Conservation (phyloP, 2,329 filamentous ascomycete genomes). For the Xylaria sp. region DNA sequence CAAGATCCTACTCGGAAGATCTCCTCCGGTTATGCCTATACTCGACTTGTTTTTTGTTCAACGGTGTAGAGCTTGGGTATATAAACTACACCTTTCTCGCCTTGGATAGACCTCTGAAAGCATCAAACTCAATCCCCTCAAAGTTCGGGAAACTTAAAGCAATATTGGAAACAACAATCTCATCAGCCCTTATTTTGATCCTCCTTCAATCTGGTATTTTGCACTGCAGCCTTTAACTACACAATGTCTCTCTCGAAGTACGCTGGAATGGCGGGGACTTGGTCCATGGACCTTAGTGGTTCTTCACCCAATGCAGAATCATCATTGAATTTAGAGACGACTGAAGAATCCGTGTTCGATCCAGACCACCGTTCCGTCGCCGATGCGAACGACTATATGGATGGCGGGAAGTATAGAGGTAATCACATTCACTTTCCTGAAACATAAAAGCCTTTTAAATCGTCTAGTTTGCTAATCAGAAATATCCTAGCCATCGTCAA, state of each 20-base stretch:
- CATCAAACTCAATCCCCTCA: slow-evolving; percentile 4
- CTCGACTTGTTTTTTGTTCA: neutral
- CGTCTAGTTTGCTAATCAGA: neutral
- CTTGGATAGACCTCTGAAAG: neutral
- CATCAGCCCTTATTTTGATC: neutral
- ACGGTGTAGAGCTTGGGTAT: neutral
- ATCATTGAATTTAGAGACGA: slow-evolving; percentile 14
- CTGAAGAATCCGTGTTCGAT: slow-evolving; percentile 22
- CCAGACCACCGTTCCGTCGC: slow-evolving; percentile 19
- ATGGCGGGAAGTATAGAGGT: slow-evolving; percentile 23
- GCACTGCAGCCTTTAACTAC: neutral
- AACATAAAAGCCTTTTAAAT: neutral
- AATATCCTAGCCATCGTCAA: slow-evolving; percentile 12
- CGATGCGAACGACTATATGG: slow-evolving; percentile 13
- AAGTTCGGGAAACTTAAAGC: neutral
- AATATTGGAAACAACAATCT: neutral
- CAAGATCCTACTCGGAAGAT: neutral
- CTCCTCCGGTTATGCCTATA: neutral
- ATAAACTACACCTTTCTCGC: slow-evolving; percentile 13
- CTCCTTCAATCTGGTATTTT: too few species aligned
- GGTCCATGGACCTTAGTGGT: slow-evolving; percentile 20
- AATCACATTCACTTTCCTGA: neutral
- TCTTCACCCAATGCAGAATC: slow-evolving; percentile 4
- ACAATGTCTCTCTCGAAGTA: slow-evolving; percentile 22
- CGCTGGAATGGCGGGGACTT: slow-evolving; percentile 24